phyloP scores from a whole-genome alignment of 2,329 filamentous ascomycete species.

The Colletotrichum tropicale region DNA sequence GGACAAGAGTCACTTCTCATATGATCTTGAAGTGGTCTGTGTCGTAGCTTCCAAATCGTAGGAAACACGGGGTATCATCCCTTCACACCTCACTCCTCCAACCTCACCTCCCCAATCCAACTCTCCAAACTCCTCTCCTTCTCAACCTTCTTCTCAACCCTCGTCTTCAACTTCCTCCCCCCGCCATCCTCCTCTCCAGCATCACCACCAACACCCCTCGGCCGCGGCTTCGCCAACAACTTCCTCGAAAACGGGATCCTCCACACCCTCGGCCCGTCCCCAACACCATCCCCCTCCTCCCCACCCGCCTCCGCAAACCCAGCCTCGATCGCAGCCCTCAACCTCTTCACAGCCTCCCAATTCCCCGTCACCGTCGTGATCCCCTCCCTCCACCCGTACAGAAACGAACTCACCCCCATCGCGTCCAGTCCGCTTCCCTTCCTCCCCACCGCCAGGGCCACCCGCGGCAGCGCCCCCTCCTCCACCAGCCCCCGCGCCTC shows the following conservation, averaged over 20 bases:
- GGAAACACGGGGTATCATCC: not conserved
- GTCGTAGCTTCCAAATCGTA: not conserved
- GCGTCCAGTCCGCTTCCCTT: constrained; percentile 34
- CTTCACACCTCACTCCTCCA: not conserved
- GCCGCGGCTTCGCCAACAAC: constrained; percentile 16
- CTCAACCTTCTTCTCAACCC: constrained; percentile 14
- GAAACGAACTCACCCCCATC: constrained; percentile 42
- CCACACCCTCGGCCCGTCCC: constrained; percentile 19
- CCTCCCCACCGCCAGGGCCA: constrained; percentile 36
- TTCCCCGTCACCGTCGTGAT: constrained; percentile 43
- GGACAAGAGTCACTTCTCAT: no score
- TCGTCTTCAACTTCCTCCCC: constrained; percentile 5
- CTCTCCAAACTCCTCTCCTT: constrained; percentile 12
- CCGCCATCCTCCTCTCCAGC: not conserved
- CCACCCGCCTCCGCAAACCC: not conserved
- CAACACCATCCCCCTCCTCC: not conserved
- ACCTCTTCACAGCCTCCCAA: constrained; percentile 34
- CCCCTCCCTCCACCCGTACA: constrained; percentile 41
- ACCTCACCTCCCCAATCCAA: not conserved
- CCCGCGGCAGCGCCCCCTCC: constrained; percentile 31
- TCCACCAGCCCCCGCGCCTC: constrained; percentile 31
- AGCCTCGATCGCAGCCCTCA: constrained; percentile 16
- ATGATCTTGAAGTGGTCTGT: accelerated
- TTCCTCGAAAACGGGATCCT: constrained; percentile 20
- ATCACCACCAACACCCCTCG: not conserved